Conservation (phyloP, 495 filamentous ascomycete genomes). For the Annulohypoxylon moriforme region DNA sequence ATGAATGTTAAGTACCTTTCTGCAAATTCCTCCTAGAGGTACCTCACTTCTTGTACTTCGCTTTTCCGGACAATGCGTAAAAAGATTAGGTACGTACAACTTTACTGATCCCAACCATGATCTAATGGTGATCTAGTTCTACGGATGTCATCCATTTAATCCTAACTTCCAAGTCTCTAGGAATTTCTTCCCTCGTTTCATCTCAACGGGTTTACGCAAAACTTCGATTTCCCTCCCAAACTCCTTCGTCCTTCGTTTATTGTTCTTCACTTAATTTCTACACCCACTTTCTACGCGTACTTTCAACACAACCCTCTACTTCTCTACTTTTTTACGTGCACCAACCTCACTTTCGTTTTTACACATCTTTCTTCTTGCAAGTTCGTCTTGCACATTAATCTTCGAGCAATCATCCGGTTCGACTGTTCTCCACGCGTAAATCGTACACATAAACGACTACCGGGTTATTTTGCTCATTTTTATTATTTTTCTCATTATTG, state of each 20-base stretch:
- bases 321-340: neutral
- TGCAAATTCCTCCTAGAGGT: neutral
- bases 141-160: slow-evolving; percentile 1
- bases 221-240: neutral
- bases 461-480: neutral
- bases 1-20: too few relatives aligned
- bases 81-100: neutral
- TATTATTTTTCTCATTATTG: neutral
- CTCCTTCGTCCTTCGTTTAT: neutral
- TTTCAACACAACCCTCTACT: neutral
- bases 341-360: neutral
- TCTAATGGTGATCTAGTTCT: neutral
- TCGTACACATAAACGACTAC: neutral
- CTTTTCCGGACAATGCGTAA: neutral
- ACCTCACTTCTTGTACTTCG: neutral
- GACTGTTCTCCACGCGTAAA: neutral
- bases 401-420: neutral
- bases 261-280: neutral
- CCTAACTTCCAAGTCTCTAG: neutral
- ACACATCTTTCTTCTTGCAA: neutral
- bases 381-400: too few relatives aligned
- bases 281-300: neutral
- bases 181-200: neutral
- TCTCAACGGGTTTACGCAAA: neutral
- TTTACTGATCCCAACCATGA: neutral